Base-by-base conservation (phyloP, 2,329 filamentous ascomycete species). In the Aspergillus sp. region DNA sequence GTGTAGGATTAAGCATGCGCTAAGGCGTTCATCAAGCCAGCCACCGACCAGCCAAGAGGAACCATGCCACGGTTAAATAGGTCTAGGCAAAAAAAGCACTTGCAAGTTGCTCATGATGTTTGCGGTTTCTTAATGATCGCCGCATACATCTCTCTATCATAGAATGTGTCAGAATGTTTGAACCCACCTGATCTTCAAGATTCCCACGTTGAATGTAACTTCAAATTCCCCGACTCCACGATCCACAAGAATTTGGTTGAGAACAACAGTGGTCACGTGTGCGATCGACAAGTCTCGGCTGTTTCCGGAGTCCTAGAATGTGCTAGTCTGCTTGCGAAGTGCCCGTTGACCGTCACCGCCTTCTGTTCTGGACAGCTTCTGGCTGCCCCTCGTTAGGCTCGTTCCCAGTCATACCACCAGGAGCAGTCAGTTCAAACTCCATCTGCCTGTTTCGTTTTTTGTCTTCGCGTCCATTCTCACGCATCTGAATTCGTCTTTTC, bases 1-100 rank as follows among this genome's bases (percentile, higher is more conserved):
- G 34, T 7, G 48, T 57, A 38, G 49, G 30, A 61, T 47, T 61
- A 61, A 61, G 59, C 59, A 61, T 49, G 41, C 48, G 50, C 50
- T 58, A 61, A 61, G 51, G 25, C 30, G 30, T 45, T 45, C 48
- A 25, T 51, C 51, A 49, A 49, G 31, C 50, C 50, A 61, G 54
- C 59, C 59, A 54, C 59, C 50, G 50, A 38, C 1, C 34, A 54
- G 49, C 59, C 54, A 61, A 61, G 59, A 54, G 50, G 54, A 54
- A 57, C 59, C 47, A 57, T 54, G 25, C 45, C 38, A 47, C 48
- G 45, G 43, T 34, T n/a, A 34, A 19, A 46, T 17, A n/a, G 13
- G 28, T 41, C 38, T 54, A 15, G 52, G 13, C 52, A 46, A 25
- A 41, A 47, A 19, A 22, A 5, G 45, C 25, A 28, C 25, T 28